These are phyloP conservation scores for Tulasnella sp. DNA, from an alignment of 768 basidiomycete species.

Conservation along the genomic window DNA sequence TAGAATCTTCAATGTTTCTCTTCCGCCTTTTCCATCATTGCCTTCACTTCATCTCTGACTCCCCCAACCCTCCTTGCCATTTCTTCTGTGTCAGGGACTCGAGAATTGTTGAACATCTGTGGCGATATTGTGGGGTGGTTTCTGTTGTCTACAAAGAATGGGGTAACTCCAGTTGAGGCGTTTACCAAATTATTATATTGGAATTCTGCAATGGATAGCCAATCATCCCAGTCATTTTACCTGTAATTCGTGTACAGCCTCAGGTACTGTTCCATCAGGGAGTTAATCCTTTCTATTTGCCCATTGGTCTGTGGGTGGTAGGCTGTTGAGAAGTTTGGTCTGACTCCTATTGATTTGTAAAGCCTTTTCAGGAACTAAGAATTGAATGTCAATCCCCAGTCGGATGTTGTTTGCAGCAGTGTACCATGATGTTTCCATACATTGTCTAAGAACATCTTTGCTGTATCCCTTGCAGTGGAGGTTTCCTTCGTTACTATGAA, in stretches of 20 bases:
- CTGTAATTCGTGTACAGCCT: not conserved
- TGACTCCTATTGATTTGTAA: not conserved
- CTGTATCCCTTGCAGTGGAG: not conserved
- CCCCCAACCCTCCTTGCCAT: not conserved
- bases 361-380: not conserved
- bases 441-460: constrained; percentile 2
- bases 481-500: not conserved
- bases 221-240: not conserved
- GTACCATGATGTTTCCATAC: not conserved
- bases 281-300: constrained; percentile 1
- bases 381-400: not conserved
- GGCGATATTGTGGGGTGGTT: not conserved
- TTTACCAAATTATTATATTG: not conserved
- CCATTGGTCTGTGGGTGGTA: constrained; percentile 15
- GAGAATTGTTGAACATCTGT: not conserved
- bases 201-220: constrained; percentile 1
- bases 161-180: not conserved
- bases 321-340: not conserved
- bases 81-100: not conserved
- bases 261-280: not conserved
- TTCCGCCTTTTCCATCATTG: not conserved
- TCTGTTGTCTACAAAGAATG: not conserved
- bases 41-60: not conserved
- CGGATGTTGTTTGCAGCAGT: not conserved
- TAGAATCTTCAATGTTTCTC: not conserved